Evolutionary conservation across 805 yeast species (phyloP).

Genomic region (Wickerhamiella allomyrinae): DNA sequence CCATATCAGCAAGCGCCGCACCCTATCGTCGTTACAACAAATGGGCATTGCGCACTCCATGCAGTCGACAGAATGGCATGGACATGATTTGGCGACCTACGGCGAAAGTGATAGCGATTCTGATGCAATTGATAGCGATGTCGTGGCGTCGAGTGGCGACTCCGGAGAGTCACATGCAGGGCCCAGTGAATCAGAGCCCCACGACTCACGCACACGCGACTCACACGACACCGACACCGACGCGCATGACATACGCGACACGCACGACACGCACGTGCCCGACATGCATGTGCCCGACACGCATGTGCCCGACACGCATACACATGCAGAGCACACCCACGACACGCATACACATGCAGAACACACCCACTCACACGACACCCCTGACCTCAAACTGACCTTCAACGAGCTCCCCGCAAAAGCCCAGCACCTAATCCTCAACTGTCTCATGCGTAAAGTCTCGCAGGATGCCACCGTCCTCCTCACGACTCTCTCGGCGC

Average conservation of each 20-base stretch:
- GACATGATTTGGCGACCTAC: slow-evolving; percentile 6
- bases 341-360: background rate
- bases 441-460: slow-evolving; percentile 60
- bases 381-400: slow-evolving; percentile 23
- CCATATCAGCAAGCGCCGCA: slow-evolving; percentile 19
- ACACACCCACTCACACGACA: background rate
- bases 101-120: slow-evolving; percentile 17
- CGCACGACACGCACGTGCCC: slow-evolving; percentile 1
- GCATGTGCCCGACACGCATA: background rate
- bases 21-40: slow-evolving; percentile 51
- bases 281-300: background rate
- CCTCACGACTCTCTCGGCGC: slow-evolving; percentile 84
- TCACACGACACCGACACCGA: background rate
- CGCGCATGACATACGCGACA: slow-evolving; percentile 13
- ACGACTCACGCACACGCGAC: too few species aligned
- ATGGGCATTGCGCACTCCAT: slow-evolving; percentile 69
- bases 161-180: background rate
- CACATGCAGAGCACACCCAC: background rate
- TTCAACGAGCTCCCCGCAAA: slow-evolving; percentile 84
- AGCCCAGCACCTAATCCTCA: slow-evolving; percentile 78
- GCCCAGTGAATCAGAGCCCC: too few species aligned
- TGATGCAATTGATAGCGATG: slow-evolving; percentile 6
- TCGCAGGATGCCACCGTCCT: slow-evolving; percentile 59
- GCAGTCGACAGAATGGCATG: slow-evolving; percentile 27
- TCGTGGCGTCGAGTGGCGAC: background rate